Evolutionary conservation across 768 basidiomycete genomes (phyloP).

Genomic region (Gloeophyllum trabeum): DNA sequence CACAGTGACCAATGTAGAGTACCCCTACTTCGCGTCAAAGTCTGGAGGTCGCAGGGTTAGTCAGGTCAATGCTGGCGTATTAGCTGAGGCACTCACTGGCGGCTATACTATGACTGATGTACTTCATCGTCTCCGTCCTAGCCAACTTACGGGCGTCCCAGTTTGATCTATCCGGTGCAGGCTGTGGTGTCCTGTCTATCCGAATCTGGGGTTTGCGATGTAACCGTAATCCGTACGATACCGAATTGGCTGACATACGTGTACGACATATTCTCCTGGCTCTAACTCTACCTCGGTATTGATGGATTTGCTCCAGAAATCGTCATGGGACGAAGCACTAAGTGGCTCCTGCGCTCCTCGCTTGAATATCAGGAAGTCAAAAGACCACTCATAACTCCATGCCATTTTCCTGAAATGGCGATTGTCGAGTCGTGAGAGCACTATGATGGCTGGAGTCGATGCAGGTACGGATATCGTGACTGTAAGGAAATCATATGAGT

Average conservation of each 20-base stretch:
- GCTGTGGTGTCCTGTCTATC: neutral
- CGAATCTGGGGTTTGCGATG: neutral
- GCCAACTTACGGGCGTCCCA: neutral
- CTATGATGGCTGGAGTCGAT: conserved; percentile 14
- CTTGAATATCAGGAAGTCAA: conserved; percentile 20
- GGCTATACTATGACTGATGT: neutral
- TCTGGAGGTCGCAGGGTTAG: neutral
- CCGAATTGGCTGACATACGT: conserved; percentile 8
- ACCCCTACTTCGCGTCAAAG: neutral
- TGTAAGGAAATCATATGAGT: conserved; percentile 1
- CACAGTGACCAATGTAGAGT: neutral
- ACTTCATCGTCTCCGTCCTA: neutral
- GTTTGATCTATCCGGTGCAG: neutral
- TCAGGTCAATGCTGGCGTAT: neutral
- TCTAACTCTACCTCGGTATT: conserved; percentile 12
- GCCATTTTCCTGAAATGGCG: conserved; percentile 19
- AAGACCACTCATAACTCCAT: conserved; percentile 13
- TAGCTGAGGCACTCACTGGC: neutral
- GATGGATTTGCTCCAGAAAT: conserved; percentile 14
- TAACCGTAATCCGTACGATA: neutral
- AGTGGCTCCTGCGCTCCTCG: conserved; percentile 11
- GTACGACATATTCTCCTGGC: conserved; percentile 20
- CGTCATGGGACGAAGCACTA: conserved; percentile 10
- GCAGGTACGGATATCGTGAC: conserved; percentile 17
- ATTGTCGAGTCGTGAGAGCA: conserved; percentile 19